Evolutionary conservation across 805 yeast species (phyloP), one percentile per base, ranked within the genome.

Genomic region (Yarrowia yakushimensis): DNA sequence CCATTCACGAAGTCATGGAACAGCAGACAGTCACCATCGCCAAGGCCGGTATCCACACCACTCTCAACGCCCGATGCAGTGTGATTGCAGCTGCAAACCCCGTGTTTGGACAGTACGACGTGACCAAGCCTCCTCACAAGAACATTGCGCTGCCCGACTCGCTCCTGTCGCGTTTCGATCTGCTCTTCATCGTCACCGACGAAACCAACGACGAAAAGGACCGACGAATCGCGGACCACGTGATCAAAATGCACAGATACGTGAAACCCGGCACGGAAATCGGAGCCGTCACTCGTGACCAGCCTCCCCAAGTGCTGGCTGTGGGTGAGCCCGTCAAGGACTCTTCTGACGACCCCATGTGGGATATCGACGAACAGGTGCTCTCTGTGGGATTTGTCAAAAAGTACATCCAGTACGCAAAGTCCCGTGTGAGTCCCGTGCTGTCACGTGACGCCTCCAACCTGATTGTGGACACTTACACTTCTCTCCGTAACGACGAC

Each of bases 1-100:
- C 98, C 1, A 94, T 94, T 71, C 98, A 93, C 76, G 99, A 93
- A 79, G 99, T 94, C 33, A 94, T 94, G 99, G 99, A 94, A 77
- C 99, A 94, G 74, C 99, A 94, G 76, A 94, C 99, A 1, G 94
- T 94, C 64, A 89, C 97, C 22, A 94, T 94, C 64, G 89, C 97
- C 43, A 94, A 94, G 75, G 99, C 99, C 3, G 99, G 99, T 68
- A 94, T 94, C 69, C 89, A 94, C 66, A 94, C 99, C 10, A 90
- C 98, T 6, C 81, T 93, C 68, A 93, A 93, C 72, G 98, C 99
- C 13, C 84, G 99, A 70, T 93, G 98, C 77, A 88, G 96, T 28
- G 98, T 93, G 17, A 83, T 93, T 67, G 98, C 98, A 0, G 99
- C 99, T 33, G 99, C 99, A 8, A 93, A 93, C 73, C 99, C 99